Evolutionary conservation across 805 yeast species (phyloP).

Genomic region (Kluyveromyces aestuarii): DNA sequence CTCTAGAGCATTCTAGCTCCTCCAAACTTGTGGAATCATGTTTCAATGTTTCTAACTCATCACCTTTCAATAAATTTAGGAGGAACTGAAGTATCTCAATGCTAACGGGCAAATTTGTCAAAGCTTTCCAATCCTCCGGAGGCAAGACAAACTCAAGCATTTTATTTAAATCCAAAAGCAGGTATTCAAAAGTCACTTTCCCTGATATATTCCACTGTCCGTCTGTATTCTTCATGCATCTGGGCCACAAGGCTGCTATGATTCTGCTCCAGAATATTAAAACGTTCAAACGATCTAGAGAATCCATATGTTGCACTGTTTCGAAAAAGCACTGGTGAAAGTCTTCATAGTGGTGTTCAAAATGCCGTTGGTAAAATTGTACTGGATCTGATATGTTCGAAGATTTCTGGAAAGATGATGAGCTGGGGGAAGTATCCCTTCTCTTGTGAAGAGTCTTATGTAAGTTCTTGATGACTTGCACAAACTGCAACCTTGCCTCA

Average conservation of each 20-base stretch:
- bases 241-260: conserved; percentile 17
- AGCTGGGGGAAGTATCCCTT: conserved; percentile 31
- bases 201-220: conserved; percentile 6
- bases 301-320: conserved; percentile 21
- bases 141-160: conserved; percentile 16
- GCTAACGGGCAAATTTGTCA: conserved; percentile 13
- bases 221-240: conserved; percentile 6
- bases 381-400: conserved; percentile 15
- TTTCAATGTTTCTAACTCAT: neutral
- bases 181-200: conserved; percentile 19
- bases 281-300: conserved; percentile 23
- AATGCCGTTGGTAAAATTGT: conserved; percentile 21
- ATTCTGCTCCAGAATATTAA: conserved; percentile 22
- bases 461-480: conserved; percentile 52
- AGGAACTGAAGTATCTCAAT: conserved; percentile 9
- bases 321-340: conserved; percentile 28
- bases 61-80: neutral
- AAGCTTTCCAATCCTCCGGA: conserved; percentile 13
- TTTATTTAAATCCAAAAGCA: conserved; percentile 18
- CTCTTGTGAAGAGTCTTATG: conserved; percentile 42
- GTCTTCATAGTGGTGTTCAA: conserved; percentile 25
- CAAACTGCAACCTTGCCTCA: conserved; percentile 72
- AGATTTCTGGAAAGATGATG: conserved; percentile 20
- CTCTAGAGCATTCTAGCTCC: neutral
- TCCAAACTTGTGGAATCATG: neutral